Base-by-base conservation (phyloP, 2,329 filamentous ascomycete species). In the Albophoma yamanashiensis region DNA sequence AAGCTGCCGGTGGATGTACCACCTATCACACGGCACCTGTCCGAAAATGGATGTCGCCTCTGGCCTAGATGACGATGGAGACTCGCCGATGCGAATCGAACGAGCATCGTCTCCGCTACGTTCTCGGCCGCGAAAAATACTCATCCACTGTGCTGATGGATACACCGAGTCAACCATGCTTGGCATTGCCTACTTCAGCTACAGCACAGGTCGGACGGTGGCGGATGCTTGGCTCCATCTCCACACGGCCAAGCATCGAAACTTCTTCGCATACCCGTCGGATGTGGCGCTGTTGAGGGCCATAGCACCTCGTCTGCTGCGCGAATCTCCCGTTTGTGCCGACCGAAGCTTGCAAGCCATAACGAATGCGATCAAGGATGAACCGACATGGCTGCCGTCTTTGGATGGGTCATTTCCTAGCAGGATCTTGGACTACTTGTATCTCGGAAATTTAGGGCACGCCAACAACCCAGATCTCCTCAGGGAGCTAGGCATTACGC, bases 111-210 rank as follows among this genome's bases (percentile, higher is more conserved):
- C 50, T 14, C 40, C 50, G 27, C 55, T 60, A 62, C 58, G 67
- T 58, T 42, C 59, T 31, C 74, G 75, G 40, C 78, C 85, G 59
- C 79, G 85, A 63, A 92, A 86, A 69, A 85, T 97, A 40, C 82
- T 97, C 39, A 89, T 99, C 47, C 93, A 97, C 73, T 97, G 94
- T 72, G 87, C 88, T 2, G 94, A 99, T 72, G 94, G 94, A 22
- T 99, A 99, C 69, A 99, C 94, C 0, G 94, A 99, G 74, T 93
- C 89, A 1, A 92, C 92, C 1, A 82, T 99, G 73, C 80, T 99
- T 22, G 91, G 85, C 2, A 84, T 99, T 45, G 91, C 93, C 12
- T 99, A 99, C 74, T 91, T 88, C 71, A 96, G 95, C 81, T 99
- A 92, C 73, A 91, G 89, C 59, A 91, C 94, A 63, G 91, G 91